Conservation (phyloP, 176 grass and related monocot genomes). For the Phoenix roebelenii region DNA sequence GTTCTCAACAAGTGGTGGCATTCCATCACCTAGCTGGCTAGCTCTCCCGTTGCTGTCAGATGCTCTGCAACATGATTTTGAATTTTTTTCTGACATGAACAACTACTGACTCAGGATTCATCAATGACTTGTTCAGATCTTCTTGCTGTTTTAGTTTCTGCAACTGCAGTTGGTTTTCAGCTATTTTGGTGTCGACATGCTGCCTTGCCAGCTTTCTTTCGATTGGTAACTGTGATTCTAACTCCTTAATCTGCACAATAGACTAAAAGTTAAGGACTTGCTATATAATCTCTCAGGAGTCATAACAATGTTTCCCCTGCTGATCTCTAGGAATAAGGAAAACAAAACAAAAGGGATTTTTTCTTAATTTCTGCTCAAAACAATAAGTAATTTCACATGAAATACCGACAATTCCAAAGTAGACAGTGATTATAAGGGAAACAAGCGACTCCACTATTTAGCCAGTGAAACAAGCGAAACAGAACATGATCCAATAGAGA, state of each 20-base stretch:
- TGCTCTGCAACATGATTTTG: slow-evolving; percentile 27
- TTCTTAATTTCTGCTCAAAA: too few species aligned
- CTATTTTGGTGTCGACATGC: slow-evolving; percentile 84
- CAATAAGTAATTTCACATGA: too few species aligned
- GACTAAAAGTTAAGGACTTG: too few species aligned
- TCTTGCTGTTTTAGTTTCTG: slow-evolving; percentile 11
- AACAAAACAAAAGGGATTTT: too few species aligned
- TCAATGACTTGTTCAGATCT: background rate
- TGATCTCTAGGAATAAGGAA: too few species aligned
- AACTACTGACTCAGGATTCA: background rate
- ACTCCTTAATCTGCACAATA: slow-evolving; percentile 57
- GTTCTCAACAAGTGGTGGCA: slow-evolving; percentile 38
- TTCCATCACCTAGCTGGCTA: slow-evolving; percentile 6
- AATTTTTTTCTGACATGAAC: slow-evolving; percentile 28
- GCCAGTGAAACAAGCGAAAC: too few species aligned
- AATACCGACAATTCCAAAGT: too few species aligned
- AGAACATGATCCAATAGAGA: too few species aligned
- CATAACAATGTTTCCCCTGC: too few species aligned
- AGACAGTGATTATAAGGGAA: too few species aligned
- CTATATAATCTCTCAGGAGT: too few species aligned
- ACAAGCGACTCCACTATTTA: too few species aligned
- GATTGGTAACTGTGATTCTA: slow-evolving; percentile 74
- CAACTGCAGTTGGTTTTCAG: slow-evolving; percentile 57
- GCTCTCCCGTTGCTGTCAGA: slow-evolving; percentile 20
- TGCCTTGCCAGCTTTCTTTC: slow-evolving; percentile 89